Conservation (phyloP, 2,329 filamentous ascomycete species). For the Chaetomium globosum region DNA sequence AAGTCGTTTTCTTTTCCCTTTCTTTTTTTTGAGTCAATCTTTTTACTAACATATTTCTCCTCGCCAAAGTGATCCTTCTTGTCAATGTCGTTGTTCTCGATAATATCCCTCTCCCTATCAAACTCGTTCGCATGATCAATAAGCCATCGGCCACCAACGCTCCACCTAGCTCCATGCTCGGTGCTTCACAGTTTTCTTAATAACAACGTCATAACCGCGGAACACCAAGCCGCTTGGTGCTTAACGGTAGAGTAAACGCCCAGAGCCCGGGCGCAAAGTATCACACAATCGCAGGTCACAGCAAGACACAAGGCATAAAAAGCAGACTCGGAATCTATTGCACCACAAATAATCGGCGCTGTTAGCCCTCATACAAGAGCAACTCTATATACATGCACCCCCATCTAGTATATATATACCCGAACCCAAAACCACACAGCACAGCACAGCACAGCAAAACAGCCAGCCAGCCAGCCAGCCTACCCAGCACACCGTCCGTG, state of each 20-base stretch:
- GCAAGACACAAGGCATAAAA: background rate
- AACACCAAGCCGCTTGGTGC: too few relatives aligned
- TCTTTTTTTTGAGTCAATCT: too few relatives aligned
- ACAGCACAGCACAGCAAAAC: background rate
- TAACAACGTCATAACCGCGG: too few relatives aligned
- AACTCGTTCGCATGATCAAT: background rate
- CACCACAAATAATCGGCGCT: background rate
- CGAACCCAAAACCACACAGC: background rate
- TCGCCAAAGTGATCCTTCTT: background rate
- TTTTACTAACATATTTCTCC: too few relatives aligned
- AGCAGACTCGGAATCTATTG: background rate
- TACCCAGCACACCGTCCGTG: background rate
- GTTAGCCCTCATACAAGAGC: background rate
- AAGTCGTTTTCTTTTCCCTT: too few relatives aligned
- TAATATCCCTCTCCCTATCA: background rate
- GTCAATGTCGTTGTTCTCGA: too few relatives aligned
- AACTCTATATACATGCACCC: conserved; percentile 11
- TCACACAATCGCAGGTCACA: background rate
- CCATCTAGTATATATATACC: conserved; percentile 11
- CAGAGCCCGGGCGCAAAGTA: too few relatives aligned
- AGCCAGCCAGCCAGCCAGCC: background rate
- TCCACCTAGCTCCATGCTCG: background rate
- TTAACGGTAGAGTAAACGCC: too few relatives aligned
- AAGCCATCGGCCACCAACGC: background rate
- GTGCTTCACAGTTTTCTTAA: too few relatives aligned